These are phyloP conservation scores for Paxillus ammoniavirescens DNA, from an alignment of 768 basidiomycete genomes.

Conservation along the genomic window DNA sequence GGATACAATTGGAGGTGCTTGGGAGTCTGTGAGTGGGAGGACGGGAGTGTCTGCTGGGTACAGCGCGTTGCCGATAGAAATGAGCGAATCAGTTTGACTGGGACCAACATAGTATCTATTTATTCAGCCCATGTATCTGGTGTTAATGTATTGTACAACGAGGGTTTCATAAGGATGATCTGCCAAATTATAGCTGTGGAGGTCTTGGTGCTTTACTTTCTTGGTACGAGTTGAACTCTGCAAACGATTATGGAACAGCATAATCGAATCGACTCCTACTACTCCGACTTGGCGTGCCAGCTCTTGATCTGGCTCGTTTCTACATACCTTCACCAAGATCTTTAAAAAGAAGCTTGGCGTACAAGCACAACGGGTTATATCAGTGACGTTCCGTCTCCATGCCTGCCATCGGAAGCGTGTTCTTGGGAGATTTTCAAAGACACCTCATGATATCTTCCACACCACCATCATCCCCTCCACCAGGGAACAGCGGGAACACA, in stretches of 20 bases:
- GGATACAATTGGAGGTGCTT: slow-evolving; percentile 45
- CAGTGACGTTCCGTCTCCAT: slow-evolving; percentile 26
- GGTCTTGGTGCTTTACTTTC: neutral
- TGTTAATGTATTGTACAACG: neutral
- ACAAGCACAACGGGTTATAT: neutral
- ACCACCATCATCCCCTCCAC: slow-evolving; percentile 46
- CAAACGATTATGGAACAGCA: neutral
- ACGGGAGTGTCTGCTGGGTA: slow-evolving; percentile 51
- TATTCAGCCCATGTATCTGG: neutral
- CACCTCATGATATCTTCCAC: slow-evolving; percentile 60
- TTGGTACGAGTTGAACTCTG: too few relatives aligned
- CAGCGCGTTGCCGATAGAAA: slow-evolving; percentile 69
- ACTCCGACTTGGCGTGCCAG: neutral
- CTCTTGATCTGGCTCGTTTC: too few relatives aligned
- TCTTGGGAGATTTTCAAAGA: slow-evolving; percentile 75
- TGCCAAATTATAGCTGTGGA: neutral
- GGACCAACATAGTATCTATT: neutral
- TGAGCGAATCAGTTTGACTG: slow-evolving; percentile 38
- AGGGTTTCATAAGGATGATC: too few relatives aligned
- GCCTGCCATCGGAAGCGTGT: slow-evolving; percentile 72
- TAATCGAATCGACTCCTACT: neutral
- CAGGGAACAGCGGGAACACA: slow-evolving; percentile 12
- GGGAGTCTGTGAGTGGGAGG: slow-evolving; percentile 43
- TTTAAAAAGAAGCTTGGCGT: neutral
- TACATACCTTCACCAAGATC: neutral